phyloP scores from a whole-genome alignment of 495 filamentous ascomycete species.

The Achaetomiella virescens region DNA sequence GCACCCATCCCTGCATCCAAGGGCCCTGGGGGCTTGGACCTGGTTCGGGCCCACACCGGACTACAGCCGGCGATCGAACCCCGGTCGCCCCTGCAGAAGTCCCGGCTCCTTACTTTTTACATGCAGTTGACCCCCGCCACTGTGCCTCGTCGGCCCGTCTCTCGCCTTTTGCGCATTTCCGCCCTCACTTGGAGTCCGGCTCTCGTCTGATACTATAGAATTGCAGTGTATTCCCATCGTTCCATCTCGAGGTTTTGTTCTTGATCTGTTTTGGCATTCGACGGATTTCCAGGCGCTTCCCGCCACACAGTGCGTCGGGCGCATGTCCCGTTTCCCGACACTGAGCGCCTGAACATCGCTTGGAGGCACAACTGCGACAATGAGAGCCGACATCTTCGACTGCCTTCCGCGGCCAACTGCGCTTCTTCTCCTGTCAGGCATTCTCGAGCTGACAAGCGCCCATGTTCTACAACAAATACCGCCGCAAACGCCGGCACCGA shows the following conservation, averaged over 20 bases:
- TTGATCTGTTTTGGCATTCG: neutral
- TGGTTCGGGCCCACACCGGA: neutral
- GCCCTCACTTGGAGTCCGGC: neutral
- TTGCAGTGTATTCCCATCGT: neutral
- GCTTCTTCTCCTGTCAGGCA: conserved; percentile 34
- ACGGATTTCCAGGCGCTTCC: neutral
- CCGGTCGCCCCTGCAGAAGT: neutral
- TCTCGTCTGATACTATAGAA: neutral
- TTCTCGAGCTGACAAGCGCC: conserved; percentile 29
- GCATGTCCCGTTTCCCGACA: neutral
- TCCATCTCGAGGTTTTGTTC: neutral
- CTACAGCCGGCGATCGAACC: neutral
- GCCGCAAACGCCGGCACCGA: conserved; percentile 21
- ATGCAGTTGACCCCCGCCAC: neutral
- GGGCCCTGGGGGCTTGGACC: neutral
- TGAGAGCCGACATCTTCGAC: conserved; percentile 34
- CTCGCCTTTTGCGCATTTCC: neutral
- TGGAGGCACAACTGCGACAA: conserved; percentile 5
- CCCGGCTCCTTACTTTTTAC: neutral
- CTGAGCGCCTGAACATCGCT: neutral
- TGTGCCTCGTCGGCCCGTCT: conserved; percentile 1
- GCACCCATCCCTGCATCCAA: neutral
- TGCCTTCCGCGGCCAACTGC: conserved; percentile 38
- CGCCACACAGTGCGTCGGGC: neutral
- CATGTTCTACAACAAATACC: conserved; percentile 31